phyloP scores from a whole-genome alignment of 2,329 filamentous ascomycete genomes.

The Pseudogymnoascus sp. region DNA sequence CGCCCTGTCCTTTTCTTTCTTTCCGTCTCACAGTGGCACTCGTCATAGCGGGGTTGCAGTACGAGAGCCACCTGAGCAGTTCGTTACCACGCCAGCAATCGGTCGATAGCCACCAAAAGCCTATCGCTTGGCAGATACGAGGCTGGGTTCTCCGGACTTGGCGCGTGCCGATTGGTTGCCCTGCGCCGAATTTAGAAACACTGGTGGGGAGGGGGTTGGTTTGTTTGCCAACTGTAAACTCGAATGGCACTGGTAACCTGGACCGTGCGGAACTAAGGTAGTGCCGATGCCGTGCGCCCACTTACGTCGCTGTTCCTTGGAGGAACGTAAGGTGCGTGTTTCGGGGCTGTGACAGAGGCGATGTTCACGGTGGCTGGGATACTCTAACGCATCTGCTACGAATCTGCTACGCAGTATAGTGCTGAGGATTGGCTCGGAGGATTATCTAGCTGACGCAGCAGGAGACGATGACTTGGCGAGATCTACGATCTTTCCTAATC shows the following conservation, averaged over 20 bases:
- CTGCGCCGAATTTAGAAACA: not conserved
- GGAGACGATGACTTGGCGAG: not conserved
- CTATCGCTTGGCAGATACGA: not conserved
- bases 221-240: not conserved
- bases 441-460: not conserved
- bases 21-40: not conserved
- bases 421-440: not conserved
- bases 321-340: not conserved
- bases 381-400: not conserved
- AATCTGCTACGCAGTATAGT: not conserved
- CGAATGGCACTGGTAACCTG: not conserved
- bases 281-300: not conserved
- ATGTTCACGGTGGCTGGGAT: not conserved
- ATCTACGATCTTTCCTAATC: not conserved
- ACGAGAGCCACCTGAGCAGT: not conserved
- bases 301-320: not conserved
- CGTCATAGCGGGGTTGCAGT: not conserved
- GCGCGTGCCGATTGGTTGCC: not conserved
- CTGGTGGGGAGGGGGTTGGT: not conserved
- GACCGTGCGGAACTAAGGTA: not conserved
- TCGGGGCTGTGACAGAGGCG: not conserved
- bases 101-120: not conserved
- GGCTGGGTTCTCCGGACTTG: not conserved
- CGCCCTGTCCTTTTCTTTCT: not conserved
- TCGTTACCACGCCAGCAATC: not conserved